These are phyloP conservation scores for Tetracladium maxilliforme DNA, from an alignment of 2,329 filamentous ascomycete genomes.

Conservation along the genomic window DNA sequence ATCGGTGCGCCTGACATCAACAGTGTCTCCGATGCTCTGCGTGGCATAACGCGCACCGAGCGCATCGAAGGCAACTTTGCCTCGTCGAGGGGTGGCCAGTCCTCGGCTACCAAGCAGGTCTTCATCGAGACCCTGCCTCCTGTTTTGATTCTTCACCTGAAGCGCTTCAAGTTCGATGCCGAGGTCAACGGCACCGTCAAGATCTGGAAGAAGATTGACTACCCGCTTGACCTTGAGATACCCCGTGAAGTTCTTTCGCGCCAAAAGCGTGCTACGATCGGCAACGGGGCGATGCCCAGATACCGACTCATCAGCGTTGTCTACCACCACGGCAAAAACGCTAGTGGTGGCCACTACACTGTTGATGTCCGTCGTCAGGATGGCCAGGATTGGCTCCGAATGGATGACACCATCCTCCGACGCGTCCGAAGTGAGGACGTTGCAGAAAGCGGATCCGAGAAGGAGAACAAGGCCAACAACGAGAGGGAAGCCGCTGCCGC, in stretches of 20 bases:
- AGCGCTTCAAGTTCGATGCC: slow-evolving; percentile 92
- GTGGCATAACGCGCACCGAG: slow-evolving; percentile 70
- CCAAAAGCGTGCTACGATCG: slow-evolving; percentile 51
- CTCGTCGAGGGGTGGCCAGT: slow-evolving; percentile 61
- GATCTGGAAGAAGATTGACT: slow-evolving; percentile 96
- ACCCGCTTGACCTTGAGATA: slow-evolving; percentile 87
- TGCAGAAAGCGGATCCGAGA: slow-evolving; percentile 69
- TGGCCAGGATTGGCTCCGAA: slow-evolving; percentile 85
- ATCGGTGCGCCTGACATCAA: slow-evolving; percentile 77
- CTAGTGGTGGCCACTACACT: slow-evolving; percentile 91
- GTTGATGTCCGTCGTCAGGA: slow-evolving; percentile 94
- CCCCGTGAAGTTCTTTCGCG: slow-evolving; percentile 79
- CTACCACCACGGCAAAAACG: slow-evolving; percentile 96
- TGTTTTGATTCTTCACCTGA: slow-evolving; percentile 86
- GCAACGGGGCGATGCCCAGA: slow-evolving; percentile 58
- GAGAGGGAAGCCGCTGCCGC: slow-evolving; percentile 48
- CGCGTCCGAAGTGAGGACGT: slow-evolving; percentile 80
- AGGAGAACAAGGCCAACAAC: slow-evolving; percentile 52
- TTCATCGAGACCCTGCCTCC: slow-evolving; percentile 86
- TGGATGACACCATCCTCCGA: slow-evolving; percentile 85
- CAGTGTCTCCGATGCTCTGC: slow-evolving; percentile 85
- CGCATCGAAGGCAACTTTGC: slow-evolving; percentile 75
- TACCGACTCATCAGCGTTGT: slow-evolving; percentile 84
- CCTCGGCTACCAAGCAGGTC: slow-evolving; percentile 79
- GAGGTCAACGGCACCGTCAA: slow-evolving; percentile 83